Evolutionary conservation across 179 eudicot species (phyloP).

Genomic region (Nepenthes alata): DNA sequence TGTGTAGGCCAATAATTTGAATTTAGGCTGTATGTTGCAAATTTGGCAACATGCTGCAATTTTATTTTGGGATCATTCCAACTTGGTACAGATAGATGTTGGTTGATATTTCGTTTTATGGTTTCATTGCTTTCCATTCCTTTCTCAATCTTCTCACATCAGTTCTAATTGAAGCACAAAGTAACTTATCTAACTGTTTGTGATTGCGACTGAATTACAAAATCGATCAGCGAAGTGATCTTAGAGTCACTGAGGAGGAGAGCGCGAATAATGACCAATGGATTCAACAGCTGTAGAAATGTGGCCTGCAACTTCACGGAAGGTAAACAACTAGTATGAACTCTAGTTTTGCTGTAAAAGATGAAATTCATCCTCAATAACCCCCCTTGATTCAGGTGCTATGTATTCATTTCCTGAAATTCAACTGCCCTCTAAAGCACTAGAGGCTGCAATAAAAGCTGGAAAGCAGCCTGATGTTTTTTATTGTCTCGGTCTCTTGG

Average conservation of each 20-base stretch:
- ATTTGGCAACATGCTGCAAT: no score
- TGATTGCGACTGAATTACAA: neutral
- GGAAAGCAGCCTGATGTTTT: constrained; percentile 91
- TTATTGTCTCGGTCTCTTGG: constrained; percentile 91
- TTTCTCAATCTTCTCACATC: no score
- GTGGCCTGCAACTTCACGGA: constrained; percentile 91
- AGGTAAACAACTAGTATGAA: constrained; percentile 26
- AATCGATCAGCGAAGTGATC: constrained; percentile 67
- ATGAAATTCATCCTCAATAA: neutral
- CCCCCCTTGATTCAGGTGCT: constrained; percentile 44
- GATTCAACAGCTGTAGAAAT: constrained; percentile 96
- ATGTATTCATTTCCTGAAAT: constrained; percentile 99
- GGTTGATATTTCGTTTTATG: no score
- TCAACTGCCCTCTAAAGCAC: constrained; percentile 72
- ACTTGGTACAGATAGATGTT: no score
- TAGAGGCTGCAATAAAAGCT: constrained; percentile 61
- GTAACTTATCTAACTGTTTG: neutral
- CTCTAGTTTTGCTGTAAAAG: neutral
- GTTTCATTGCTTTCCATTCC: no score
- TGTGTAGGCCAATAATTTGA: no score
- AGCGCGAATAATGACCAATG: constrained; percentile 92
- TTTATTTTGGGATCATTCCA: no score
- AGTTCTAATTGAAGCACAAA: no score
- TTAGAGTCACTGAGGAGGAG: constrained; percentile 81
- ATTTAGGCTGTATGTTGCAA: no score